Evolutionary conservation across 2,329 filamentous ascomycete species (phyloP), one percentile per base, ranked within the genome.

Genomic region (Sphaceloma murrayae): DNA sequence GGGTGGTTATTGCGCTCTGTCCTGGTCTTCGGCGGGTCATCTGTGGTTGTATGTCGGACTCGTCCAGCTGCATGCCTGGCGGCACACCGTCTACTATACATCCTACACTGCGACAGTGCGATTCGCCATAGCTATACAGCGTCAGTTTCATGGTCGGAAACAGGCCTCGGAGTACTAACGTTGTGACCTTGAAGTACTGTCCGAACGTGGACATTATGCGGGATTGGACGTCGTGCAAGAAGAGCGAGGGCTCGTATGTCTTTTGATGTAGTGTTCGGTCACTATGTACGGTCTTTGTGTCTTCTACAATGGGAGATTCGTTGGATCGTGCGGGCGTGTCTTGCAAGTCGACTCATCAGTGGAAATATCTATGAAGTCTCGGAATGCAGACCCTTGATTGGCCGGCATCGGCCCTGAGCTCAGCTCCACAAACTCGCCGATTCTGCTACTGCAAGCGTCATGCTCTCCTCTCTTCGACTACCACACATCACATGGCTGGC

Each of bases 1-100:
- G 89, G 1, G 91, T 96, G 2, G 87, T 94, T 57, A 96, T 82
- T 51, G 80, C 78, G 54, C 79, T 85, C 66, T 98, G 89, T 33
- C 89, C 89, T 4, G 89, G 89, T 48, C 89, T 77, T 49, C 89
- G 77, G 52, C 89, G 81, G 51, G 82, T 93, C 77, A 96, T 85
- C 67, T 95, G 87, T 38, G 87, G 87, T 67, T 98, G 89, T 60
- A 96, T 93, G 59, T 93, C 85, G 30, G 49, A 49, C 65, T 94
- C 88, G 50, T 77, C 82, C 62, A 96, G 78, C 56, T 80, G 70
- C 73, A 96, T 81, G 56, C 85, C 85, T 10, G 91, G 88, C 26
- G 89, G 91, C 59, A 79, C 84, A 56, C 87, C 87, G 62, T 96
- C 89, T 65, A 96, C 81, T 58, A 96, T 95, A 69, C 85, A 93